Conservation (phyloP, 164 flowering plant genomes). For the Vitis amurensis region DNA sequence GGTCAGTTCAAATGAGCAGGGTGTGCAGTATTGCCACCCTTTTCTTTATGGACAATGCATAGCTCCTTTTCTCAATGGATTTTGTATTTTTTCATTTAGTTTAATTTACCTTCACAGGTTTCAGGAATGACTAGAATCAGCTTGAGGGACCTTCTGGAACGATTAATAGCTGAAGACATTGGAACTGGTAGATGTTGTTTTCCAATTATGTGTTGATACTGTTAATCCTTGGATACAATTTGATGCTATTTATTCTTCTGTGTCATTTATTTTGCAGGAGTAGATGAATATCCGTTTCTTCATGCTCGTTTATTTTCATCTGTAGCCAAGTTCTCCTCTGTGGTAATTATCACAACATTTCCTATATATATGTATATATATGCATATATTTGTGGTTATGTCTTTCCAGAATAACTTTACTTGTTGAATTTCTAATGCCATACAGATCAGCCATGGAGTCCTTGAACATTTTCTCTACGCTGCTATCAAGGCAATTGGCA, state of each 20-base stretch:
- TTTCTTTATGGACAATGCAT: background rate
- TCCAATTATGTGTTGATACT: background rate
- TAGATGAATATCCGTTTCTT: slow-evolving; percentile 83
- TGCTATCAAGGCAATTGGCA: slow-evolving; percentile 62
- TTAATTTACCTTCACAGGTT: slow-evolving; percentile 35
- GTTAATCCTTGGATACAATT: slow-evolving; percentile 7
- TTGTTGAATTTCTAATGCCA: slow-evolving; percentile 2
- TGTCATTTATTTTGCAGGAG: slow-evolving; percentile 44
- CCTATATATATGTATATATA: background rate
- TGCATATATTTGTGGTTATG: background rate
- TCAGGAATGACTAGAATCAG: slow-evolving; percentile 33
- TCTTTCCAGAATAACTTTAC: background rate
- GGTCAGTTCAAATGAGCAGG: background rate
- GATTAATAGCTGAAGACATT: slow-evolving; percentile 58
- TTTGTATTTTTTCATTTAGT: background rate
- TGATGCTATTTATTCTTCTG: slow-evolving; percentile 3
- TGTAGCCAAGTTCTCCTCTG: slow-evolving; percentile 71
- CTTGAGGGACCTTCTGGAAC: slow-evolving; percentile 51
- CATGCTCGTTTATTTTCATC: slow-evolving; percentile 76
- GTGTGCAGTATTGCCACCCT: background rate
- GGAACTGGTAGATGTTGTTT: slow-evolving; percentile 45
- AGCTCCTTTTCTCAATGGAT: too few species aligned
- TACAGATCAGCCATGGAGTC: slow-evolving; percentile 59
- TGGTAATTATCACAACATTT: slow-evolving; percentile 45
- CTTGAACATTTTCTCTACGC: slow-evolving; percentile 67